Evolutionary conservation across 208 protist genomes (phyloP).

Genomic region (Kentomonas sorsogonicus): DNA sequence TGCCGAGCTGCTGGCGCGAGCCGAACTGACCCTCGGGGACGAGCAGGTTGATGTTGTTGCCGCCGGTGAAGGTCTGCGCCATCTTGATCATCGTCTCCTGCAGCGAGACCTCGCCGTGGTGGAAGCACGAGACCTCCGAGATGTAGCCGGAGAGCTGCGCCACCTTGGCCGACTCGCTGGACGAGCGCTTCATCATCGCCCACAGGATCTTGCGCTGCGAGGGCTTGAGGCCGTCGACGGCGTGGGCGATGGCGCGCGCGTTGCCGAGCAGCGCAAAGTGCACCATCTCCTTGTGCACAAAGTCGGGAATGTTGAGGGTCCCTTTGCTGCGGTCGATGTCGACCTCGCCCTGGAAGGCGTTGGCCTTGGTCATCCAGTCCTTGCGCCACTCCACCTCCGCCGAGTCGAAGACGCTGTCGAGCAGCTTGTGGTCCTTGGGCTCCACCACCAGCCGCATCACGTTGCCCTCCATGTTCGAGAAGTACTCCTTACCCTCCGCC

Average conservation of each 20-base stretch:
- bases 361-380: constrained; percentile 96
- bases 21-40: constrained; percentile 98
- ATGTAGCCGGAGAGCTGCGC: constrained; percentile 98
- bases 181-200: constrained; percentile 82
- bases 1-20: constrained; percentile 95
- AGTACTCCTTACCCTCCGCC: constrained; percentile 99
- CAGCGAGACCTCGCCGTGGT: constrained; percentile 99
- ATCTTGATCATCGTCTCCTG: constrained; percentile 98
- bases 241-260: constrained; percentile 81
- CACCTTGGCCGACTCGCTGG: constrained; percentile 97
- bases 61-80: constrained; percentile 98
- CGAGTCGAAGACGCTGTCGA: constrained; percentile 98
- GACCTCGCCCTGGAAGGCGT: constrained; percentile 80
- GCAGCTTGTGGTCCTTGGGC: constrained; percentile 83
- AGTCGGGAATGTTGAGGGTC: constrained; percentile 89
- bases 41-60: constrained; percentile 99
- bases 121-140: constrained; percentile 97
- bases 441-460: constrained; percentile 91
- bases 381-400: constrained; percentile 97
- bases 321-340: constrained; percentile 87
- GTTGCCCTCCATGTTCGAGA: constrained; percentile 94
- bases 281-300: constrained; percentile 99
- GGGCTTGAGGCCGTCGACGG: constrained; percentile 99
- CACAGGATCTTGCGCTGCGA: constrained; percentile 99
- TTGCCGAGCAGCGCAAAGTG: constrained; percentile 95